phyloP scores from a whole-genome alignment of 2,329 filamentous ascomycete genomes.

The Xylaria arbuscula region DNA sequence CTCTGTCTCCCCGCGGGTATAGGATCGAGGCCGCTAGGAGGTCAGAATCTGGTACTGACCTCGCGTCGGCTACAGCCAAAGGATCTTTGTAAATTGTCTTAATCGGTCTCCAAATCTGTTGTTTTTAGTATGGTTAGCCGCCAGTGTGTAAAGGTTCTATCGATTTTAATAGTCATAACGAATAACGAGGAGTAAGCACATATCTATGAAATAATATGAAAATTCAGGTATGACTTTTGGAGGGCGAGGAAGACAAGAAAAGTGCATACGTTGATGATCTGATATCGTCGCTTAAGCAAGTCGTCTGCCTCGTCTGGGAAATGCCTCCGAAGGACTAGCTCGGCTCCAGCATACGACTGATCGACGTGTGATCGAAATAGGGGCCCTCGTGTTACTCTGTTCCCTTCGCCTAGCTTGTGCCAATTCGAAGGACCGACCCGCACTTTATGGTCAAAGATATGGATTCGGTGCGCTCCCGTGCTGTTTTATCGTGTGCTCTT shows the following conservation, averaged over 20 bases:
- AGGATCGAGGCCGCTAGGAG: slow-evolving; percentile 54
- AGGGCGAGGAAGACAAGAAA: not conserved
- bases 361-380: slow-evolving; percentile 49
- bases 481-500: slow-evolving; percentile 52
- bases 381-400: slow-evolving; percentile 54
- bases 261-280: slow-evolving; percentile 46
- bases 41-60: slow-evolving; percentile 54
- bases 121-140: slow-evolving; percentile 19
- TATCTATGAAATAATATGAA: not conserved
- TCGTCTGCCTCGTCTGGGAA: slow-evolving; percentile 51
- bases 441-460: slow-evolving; percentile 80
- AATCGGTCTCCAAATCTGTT: slow-evolving; percentile 60
- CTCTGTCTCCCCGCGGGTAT: slow-evolving; percentile 48
- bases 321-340: slow-evolving; percentile 49
- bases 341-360: slow-evolving; percentile 57
- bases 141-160: not conserved
- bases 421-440: slow-evolving; percentile 65
- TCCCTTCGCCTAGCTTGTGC: slow-evolving; percentile 74
- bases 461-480: slow-evolving; percentile 68
- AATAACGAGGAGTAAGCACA: not conserved
- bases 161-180: not conserved
- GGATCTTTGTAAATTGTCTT: slow-evolving; percentile 58
- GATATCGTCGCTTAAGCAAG: slow-evolving; percentile 50
- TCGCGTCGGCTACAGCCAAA: slow-evolving; percentile 55
- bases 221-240: slow-evolving; percentile 3